Evolutionary conservation across 73 alveolate genomes (phyloP), one percentile per base, ranked within the genome.

Genomic region (Paramecium primaurelia): DNA sequence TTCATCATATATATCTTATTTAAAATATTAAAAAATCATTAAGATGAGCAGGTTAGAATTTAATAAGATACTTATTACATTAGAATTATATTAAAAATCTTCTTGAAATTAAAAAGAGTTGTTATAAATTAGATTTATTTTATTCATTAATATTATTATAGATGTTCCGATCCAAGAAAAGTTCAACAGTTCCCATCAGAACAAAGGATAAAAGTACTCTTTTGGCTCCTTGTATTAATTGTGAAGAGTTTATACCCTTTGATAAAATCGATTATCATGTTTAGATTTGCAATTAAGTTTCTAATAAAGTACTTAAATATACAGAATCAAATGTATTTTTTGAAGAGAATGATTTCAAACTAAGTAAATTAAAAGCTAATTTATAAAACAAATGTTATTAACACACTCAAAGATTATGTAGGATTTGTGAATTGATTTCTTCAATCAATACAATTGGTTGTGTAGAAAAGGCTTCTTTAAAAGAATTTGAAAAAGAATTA

Each of bases 331-430:
- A 22, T 44, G 34, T 40, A 42, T 26, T 47, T 20, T 80, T 80
- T 47, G 91, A 80, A n/a, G 91, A 80, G 58, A 80, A 80, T 49
- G 91, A 80, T 36, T 80, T 44, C 75, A 80, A 80, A 47, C 30
- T 80, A 64, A 20, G 34, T 32, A 80, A 80, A 42, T 36, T 80
- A 20, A 80, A 45, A 25, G 25, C 44, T 10, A 45, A 80, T 49
- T 40, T 80, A 14, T 44, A 80, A 26, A 42, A 80, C 20, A 80
- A 49, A 42, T 8, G n/a, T 4, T 45, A 80, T 16, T 22, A 80
- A 26, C 73, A 42, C 11, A 30, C 58, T 14, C n/a, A 40, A 38
- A 42, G 73, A 49, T 80, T 80, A 36, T 80, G 71, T 14, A 30
- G 73, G 14, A 42, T 80, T 44, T 40, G 49, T 44, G 91, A 80